Evolutionary conservation across 179 eudicot genomes (phyloP).

Genomic region (Nepenthes alata): DNA sequence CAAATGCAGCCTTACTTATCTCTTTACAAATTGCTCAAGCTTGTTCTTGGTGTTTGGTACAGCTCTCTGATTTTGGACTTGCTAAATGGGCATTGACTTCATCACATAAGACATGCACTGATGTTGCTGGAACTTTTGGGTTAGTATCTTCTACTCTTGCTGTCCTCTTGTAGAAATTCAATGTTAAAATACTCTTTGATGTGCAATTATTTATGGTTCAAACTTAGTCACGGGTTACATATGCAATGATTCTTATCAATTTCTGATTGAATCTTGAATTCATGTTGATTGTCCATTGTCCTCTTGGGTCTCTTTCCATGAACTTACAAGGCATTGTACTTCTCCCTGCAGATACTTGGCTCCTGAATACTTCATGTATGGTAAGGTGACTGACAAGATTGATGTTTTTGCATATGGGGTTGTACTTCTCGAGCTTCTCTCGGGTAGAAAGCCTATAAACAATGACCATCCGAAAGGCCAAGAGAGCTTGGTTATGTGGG

Average conservation of each 20-base stretch:
- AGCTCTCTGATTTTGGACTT: constrained; percentile 70
- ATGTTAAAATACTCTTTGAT: not conserved
- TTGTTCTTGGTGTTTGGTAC: constrained; percentile 6
- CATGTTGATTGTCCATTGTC: not conserved
- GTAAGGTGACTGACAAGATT: constrained; percentile 42
- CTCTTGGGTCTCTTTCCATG: not conserved
- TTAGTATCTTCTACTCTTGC: constrained; percentile 11
- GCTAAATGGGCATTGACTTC: constrained; percentile 46
- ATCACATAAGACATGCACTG: constrained; percentile 26
- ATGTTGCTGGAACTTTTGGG: constrained; percentile 72
- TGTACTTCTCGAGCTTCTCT: constrained; percentile 65
- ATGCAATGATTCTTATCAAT: too few species aligned
- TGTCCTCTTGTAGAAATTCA: not conserved
- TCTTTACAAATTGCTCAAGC: not conserved
- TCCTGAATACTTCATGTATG: constrained; percentile 65
- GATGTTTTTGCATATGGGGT: constrained; percentile 69
- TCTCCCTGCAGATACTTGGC: constrained; percentile 44
- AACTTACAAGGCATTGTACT: not conserved
- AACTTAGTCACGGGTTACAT: too few species aligned
- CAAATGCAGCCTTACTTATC: not conserved
- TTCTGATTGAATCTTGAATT: not conserved
- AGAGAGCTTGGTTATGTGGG: constrained; percentile 66
- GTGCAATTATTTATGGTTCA: too few species aligned
- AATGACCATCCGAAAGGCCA: constrained; percentile 41
- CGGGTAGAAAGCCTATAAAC: constrained; percentile 58